Evolutionary conservation across 352 stramenopile species (phyloP), one percentile per base, ranked within the genome.

Genomic region (Aphanomyces invadans): DNA sequence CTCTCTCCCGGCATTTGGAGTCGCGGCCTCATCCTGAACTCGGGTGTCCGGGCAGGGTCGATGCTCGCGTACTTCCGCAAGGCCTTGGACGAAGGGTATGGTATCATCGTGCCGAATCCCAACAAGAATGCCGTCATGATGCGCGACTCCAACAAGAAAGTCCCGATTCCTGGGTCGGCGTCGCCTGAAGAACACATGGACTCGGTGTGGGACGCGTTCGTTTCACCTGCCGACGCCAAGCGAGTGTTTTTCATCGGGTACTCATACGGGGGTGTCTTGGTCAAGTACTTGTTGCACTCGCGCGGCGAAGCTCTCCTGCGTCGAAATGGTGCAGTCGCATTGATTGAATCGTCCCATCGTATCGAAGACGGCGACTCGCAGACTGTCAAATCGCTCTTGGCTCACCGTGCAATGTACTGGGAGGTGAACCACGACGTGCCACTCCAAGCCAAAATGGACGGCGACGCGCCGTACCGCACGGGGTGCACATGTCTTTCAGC

Each of bases 11-110:
- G 87, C 1, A 67, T 96, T 12, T 96, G 87, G 87, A 94, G 84
- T 42, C 86, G 87, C 1, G 86, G 83, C 0, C 69, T 96, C 4
- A 80, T 94, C 45, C 74, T 96, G 36, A 85, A 95, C 53, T 85
- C 83, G 10, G 87, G 87, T n/a, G 77, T 96, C 57, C 86, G 92
- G 68, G 86, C 80, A 19, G 87, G 87, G 10, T 91, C 83, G 21
- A 96, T 96, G 87, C 74, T 96, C 61, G 80, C 87, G 52, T 95
- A 94, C 70, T 94, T 96, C 62, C 81, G 85, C 69, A 91, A 92
- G 70, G 87, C 87, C 3, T 78, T 93, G 0, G 81, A 89, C 59
- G 79, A 92, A 62, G 83, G 81, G 2, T 92, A 92, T 61, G 87
- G 87, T 38, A 90, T 96, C 45, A 81, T 95, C 59, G 86, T 96